Percentiles rank a stretch among this genome's conserved stretches.
Conservation (phyloP, 148 eudicot species). For the Amaranthus cruentus region DNA sequence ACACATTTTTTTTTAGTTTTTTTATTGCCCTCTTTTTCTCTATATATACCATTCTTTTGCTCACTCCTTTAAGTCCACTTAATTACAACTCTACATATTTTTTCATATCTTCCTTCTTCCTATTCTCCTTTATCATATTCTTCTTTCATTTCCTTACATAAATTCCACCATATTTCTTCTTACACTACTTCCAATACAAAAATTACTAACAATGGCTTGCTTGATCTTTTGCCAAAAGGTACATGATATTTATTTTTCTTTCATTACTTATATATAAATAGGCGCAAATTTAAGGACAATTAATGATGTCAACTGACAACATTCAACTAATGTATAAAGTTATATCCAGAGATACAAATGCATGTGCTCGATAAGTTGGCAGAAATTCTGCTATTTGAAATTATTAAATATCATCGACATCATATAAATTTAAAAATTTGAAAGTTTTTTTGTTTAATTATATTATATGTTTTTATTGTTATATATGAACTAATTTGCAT, state of each 20-base stretch:
- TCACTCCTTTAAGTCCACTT: conserved; percentile 13
- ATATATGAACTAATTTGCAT: too few species aligned
- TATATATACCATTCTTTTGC: conserved; percentile 6
- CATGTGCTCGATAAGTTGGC: too few species aligned
- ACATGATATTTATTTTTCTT: not conserved
- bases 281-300: too few species aligned
- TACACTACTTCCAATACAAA: not conserved
- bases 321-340: too few species aligned
- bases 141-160: not conserved
- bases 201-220: conserved; percentile 15
- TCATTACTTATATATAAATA: not conserved
- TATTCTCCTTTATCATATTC: not conserved
- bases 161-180: not conserved
- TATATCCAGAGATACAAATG: too few species aligned
- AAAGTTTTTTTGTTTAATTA: too few species aligned
- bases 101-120: not conserved
- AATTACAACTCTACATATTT: not conserved
- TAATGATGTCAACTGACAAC: too few species aligned
- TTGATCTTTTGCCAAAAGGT: conserved; percentile 15
- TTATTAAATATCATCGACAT: too few species aligned
- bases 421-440: too few species aligned
- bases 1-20: too few species aligned
- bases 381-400: too few species aligned
- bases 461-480: too few species aligned
- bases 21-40: not conserved